Base-by-base conservation (phyloP, 2,329 filamentous ascomycete species). In the Claviceps africana region DNA sequence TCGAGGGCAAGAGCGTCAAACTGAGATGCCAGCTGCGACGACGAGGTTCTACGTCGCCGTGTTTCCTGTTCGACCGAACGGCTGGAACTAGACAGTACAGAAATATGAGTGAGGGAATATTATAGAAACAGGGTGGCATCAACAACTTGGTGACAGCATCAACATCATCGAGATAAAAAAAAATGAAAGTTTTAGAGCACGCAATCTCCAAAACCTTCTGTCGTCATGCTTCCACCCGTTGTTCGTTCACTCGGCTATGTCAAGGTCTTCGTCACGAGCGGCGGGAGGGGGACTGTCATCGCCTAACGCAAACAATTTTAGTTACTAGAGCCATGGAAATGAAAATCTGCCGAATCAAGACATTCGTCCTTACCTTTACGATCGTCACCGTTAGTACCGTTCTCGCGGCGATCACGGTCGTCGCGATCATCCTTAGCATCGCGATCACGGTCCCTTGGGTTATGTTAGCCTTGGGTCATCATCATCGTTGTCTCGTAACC, bases 221-320 rank as follows among this genome's bases (percentile, higher is more conserved):
- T 31, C 21, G n/a, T 39, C 19, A 25, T 21, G 21, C 43, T 31
- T 42, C 13, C 25, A 30, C 22, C 43, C 30, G 15, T 48, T 49
- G 53, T 55, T 63, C 74, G 53, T 55, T 63, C 74, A 83, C 72
- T 97, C 93, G 63, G 90, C 91, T 65, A 93, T 90, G 69, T 98
- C 93, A 66, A 97, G 80, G 65, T 98, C 93, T 68, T 98, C 93
- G 64, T 95, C 54, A 42, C 54, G 88, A 61, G 82, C 84, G 57
- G 87, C 82, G 58, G 86, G 83, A 57, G 87, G 81, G 59, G 88
- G 85, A 62, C 86, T 88, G 60, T 94, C 88, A 62, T 58, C 56
- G 48, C 51, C 53, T 54, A 46, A 13, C 17, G 21, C 1, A 39
- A 4, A 28, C 15, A 0, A 19, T 35, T 44, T 44, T 46, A 44